These are phyloP conservation scores for Chrysoporthe austroafricana DNA, from an alignment of 2,329 filamentous ascomycete genomes.

Conservation along the genomic window DNA sequence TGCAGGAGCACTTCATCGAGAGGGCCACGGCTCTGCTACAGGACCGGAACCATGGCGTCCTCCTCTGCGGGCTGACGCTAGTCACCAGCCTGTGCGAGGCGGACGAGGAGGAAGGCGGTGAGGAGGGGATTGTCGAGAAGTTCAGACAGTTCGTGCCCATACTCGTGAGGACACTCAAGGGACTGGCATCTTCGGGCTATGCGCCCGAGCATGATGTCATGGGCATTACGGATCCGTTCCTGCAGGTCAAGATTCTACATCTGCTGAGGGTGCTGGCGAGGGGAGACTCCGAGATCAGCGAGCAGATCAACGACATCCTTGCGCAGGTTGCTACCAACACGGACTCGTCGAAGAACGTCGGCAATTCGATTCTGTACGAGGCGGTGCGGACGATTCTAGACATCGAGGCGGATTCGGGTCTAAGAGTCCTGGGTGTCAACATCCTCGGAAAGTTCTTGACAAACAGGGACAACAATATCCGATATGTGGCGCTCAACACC, in stretches of 20 bases:
- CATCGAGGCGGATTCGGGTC: constrained; percentile 94
- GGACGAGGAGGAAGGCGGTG: constrained; percentile 81
- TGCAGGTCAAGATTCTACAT: constrained; percentile 94
- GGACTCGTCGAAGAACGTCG: constrained; percentile 96
- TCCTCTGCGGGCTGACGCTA: constrained; percentile 89
- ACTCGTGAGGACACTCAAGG: constrained; percentile 88
- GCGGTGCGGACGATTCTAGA: constrained; percentile 96
- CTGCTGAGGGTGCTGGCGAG: constrained; percentile 84
- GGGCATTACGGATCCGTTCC: constrained; percentile 94
- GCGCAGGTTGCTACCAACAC: constrained; percentile 98
- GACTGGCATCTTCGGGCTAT: constrained; percentile 91
- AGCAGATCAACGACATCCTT: constrained; percentile 97
- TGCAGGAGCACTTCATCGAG: constrained; percentile 96
- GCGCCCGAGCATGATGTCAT: constrained; percentile 98
- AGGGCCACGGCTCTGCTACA: constrained; percentile 87
- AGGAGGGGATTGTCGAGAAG: constrained; percentile 86
- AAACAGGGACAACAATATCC: constrained; percentile 99
- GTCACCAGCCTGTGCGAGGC: constrained; percentile 93
- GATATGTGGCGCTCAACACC: constrained; percentile 96
- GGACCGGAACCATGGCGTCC: constrained; percentile 93
- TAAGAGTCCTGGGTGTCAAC: constrained; percentile 94
- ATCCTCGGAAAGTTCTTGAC: constrained; percentile 97
- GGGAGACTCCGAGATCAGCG: constrained; percentile 84
- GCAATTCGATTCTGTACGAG: constrained; percentile 97
- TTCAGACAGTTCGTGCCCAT: constrained; percentile 85